Percentiles rank a stretch among this genome's conserved stretches.
Evolutionary conservation across 257 asterid genomes (phyloP).

Genomic region (Solanum gracilifrons): DNA sequence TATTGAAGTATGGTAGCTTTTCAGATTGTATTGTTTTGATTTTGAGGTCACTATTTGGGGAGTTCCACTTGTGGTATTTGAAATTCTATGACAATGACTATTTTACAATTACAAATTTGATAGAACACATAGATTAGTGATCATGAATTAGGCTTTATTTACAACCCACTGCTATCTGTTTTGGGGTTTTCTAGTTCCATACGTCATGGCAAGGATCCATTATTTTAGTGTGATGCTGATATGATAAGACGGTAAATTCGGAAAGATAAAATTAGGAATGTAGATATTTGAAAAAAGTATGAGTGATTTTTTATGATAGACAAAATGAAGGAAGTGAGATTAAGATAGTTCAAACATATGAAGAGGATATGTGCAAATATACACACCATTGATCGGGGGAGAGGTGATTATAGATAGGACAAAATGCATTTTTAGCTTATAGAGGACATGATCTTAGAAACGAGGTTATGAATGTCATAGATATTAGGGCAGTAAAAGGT

Average conservation of each 20-base stretch:
- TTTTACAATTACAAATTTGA: background rate
- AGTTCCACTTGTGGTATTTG: background rate
- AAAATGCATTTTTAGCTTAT: background rate
- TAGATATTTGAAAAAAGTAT: too few species aligned
- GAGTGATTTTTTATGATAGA: background rate
- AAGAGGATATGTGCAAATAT: background rate
- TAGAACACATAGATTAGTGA: background rate
- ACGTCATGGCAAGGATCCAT: constrained; percentile 55
- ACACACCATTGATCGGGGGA: background rate
- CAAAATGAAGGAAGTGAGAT: background rate
- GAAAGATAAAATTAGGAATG: background rate
- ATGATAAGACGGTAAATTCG: background rate
- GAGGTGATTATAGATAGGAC: background rate
- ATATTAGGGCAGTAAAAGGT: background rate
- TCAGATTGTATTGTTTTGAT: background rate
- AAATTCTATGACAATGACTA: background rate
- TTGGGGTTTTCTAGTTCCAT: constrained; percentile 88
- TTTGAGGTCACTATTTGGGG: background rate
- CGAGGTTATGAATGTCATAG: background rate
- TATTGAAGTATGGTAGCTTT: background rate
- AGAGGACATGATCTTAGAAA: background rate
- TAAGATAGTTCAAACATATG: background rate
- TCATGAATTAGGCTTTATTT: constrained; percentile 89
- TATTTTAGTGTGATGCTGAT: background rate
- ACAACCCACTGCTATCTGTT: constrained; percentile 79